A percentile compares a stretch with the other conserved stretches of the same genome.
phyloP scores from a whole-genome alignment of 2,329 filamentous ascomycete species.

The Epichloe glyceriae region DNA sequence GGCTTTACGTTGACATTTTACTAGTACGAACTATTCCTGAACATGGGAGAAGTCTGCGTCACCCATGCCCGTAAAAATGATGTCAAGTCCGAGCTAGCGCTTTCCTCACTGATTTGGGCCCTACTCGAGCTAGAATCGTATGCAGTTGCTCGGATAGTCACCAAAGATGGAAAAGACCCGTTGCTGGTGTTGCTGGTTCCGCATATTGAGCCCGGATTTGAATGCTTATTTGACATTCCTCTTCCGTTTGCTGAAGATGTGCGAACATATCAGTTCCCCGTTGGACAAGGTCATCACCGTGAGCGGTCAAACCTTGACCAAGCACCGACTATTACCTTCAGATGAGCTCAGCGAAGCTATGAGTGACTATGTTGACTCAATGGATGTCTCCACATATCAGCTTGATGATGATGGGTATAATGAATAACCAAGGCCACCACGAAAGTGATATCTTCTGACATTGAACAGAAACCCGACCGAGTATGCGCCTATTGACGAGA shows the following conservation, averaged over 20 bases:
- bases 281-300: constrained; percentile 78
- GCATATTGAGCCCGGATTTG: constrained; percentile 62
- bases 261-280: constrained; percentile 79
- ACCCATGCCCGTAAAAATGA: constrained; percentile 68
- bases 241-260: constrained; percentile 90
- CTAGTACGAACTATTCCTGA: constrained; percentile 72
- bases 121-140: constrained; percentile 76
- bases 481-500: constrained; percentile 67
- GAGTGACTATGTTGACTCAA: constrained; percentile 81
- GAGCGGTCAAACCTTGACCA: constrained; percentile 65
- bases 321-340: constrained; percentile 73
- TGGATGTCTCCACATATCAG: constrained; percentile 68
- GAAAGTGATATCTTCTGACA: background rate
- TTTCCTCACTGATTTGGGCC: constrained; percentile 83
- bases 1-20: background rate
- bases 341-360: constrained; percentile 66
- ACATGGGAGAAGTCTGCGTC: constrained; percentile 68
- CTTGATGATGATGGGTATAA: constrained; percentile 62
- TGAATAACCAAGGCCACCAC: background rate
- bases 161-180: constrained; percentile 72
- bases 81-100: constrained; percentile 66
- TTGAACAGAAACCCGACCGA: constrained; percentile 38
- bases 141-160: constrained; percentile 72
- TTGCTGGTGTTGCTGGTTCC: constrained; percentile 68
- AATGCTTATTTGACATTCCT: constrained; percentile 80